phyloP scores from a whole-genome alignment of 495 filamentous ascomycete species.

The Thermochaetoides thermophila region DNA sequence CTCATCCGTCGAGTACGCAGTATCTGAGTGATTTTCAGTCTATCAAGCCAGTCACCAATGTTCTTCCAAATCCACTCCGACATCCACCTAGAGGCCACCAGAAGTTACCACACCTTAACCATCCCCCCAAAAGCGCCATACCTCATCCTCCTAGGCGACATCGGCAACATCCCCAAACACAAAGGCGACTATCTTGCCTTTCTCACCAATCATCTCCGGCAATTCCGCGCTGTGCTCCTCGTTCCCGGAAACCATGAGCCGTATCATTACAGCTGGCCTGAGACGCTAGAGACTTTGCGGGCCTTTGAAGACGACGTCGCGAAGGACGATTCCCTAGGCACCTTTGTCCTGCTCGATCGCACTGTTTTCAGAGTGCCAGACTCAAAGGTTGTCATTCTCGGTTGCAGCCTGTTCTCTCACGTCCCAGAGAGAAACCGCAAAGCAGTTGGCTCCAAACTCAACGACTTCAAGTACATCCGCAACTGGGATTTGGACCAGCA shows the following conservation, averaged over 20 bases:
- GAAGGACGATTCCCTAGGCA: neutral
- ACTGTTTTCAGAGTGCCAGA: neutral
- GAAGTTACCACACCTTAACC: conserved; percentile 32
- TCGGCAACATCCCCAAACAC: conserved; percentile 27
- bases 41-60: too few species aligned
- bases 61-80: conserved; percentile 42
- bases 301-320: neutral
- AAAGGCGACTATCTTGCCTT: conserved; percentile 29
- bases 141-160: conserved; percentile 43
- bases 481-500: neutral
- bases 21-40: too few species aligned
- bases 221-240: conserved; percentile 35
- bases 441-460: conserved; percentile 21
- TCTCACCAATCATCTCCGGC: conserved; percentile 28
- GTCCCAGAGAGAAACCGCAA: conserved; percentile 16
- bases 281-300: conserved; percentile 4
- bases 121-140: conserved; percentile 32
- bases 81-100: conserved; percentile 36
- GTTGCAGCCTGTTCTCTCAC: conserved; percentile 26
- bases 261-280: conserved; percentile 29
- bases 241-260: conserved; percentile 45
- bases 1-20: too few species aligned
- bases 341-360: conserved; percentile 1
- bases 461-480: conserved; percentile 35
- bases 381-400: neutral